Evolutionary conservation across 768 basidiomycete species (phyloP), one percentile per base, ranked within the genome.

Genomic region (Tricholoma furcatifolium): DNA sequence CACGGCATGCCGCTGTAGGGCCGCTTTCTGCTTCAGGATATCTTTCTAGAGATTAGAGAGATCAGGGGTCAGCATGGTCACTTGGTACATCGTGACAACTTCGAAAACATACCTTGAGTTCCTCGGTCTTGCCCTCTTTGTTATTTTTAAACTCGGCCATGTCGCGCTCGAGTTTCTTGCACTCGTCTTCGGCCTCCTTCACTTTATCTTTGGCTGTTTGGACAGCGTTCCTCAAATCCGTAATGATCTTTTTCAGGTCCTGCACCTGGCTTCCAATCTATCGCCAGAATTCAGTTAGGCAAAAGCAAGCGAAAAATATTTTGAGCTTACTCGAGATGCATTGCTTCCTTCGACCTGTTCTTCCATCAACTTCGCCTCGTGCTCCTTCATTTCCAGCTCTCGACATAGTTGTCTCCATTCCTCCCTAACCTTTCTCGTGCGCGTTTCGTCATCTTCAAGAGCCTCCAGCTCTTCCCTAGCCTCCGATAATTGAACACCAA

Each of bases 91-190:
- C 7, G 15, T 17, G 21, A 15, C 12, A 31, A 32, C 30, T 38
- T 21, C 20, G 17, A 42, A 54, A 30, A 15, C 74, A 42, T 52
- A 90, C 95, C 77, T 95, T 97, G 58, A 98, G 81, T 66, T 98
- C 90, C 15, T 87, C 88, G 50, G 92, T 89, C 72, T 98, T 98
- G 43, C 93, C 93, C 46, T 98, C 97, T 67, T 97, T 97, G 74
- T 99, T 95, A 70, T 95, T 88, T 75, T 97, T 95, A 77, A 99
- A 98, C 74, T 98, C 97, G 50, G 83, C 83, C 93, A 99, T 98
- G 66, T 99, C 97, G 62, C 87, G 87, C 71, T 98, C 93, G 20
- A 98, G 83, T 62, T 87, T 91, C 72, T 85, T 85, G 66, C 83
- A 81, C 54, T 98, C 94, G 0, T 77, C 84, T 44, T 85, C 74